Evolutionary conservation across 805 yeast species (phyloP), one percentile per base, ranked within the genome.

Genomic region (Candida sakaeoensis): DNA sequence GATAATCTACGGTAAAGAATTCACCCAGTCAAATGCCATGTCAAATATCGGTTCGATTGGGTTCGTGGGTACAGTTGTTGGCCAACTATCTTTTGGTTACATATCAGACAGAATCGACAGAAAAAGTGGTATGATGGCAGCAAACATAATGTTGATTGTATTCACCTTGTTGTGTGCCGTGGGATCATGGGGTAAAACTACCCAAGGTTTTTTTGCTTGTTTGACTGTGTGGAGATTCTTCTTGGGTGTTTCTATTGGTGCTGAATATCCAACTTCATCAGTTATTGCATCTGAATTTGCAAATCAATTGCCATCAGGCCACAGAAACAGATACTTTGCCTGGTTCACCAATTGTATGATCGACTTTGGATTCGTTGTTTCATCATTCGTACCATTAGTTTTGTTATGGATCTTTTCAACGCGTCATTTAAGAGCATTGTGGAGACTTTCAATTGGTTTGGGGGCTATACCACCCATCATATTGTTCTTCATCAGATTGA

Each of bases 281-380:
- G 91, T 90, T 14, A 95, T 95, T 26, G 87, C 95, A 50, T 89
- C 96, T 21, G 97, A 90, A 62, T 93, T 95, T 28, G 80, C 95
- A 33, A 80, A 85, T 41, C 65, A 77, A 46, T 67, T 89, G 51
- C 85, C 90, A 13, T 72, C 79, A n/a, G 95, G 95, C 42, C 73
- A 75, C 44, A 82, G 97, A 69, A 88, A 90, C 66, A 75, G 96
- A 59, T 89, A 84, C 72, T 89, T 90, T 55, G 75, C 81, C 40
- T 80, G 89, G 85, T 90, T 89, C 63, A 89, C 97, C 30, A 85
- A 89, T 60, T 73, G 77, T 53, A 83, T 83, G 85, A 90, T 90
- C 54, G 97, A 89, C 62, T 51, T 67, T 26, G 97, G 97, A 7
- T 90, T 86, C 53, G 96, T 91, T 26, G 69, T 79, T 24, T 73